phyloP scores from a whole-genome alignment of 2,329 filamentous ascomycete species.

The Cryphonectria japonica region DNA sequence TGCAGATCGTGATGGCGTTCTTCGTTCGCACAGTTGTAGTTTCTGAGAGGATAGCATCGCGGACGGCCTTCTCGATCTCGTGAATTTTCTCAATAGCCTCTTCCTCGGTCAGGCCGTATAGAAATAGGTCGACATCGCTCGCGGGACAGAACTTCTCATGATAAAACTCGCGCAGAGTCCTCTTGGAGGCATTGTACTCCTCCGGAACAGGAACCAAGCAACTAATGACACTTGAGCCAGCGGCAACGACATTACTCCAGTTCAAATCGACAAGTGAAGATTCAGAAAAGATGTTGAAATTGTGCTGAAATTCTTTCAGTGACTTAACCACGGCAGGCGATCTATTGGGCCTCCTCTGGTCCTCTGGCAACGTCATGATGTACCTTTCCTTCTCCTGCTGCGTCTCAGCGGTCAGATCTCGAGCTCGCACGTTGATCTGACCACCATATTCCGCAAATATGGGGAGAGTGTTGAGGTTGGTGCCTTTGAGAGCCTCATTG shows the following conservation, averaged over 20 bases:
- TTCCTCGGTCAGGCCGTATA: constrained; percentile 78
- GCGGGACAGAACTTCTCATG: constrained; percentile 81
- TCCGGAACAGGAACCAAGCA: constrained; percentile 73
- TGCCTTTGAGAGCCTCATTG: constrained; percentile 60
- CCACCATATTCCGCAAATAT: constrained; percentile 63
- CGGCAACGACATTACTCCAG: constrained; percentile 81
- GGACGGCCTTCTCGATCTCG: constrained; percentile 75
- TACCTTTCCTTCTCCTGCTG: constrained; percentile 65
- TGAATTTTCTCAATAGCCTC: constrained; percentile 83
- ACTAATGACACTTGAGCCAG: constrained; percentile 81
- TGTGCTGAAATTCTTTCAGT: constrained; percentile 73
- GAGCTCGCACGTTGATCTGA: constrained; percentile 64
- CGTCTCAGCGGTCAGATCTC: constrained; percentile 60
- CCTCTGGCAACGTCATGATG: constrained; percentile 68
- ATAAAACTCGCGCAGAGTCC: constrained; percentile 71
- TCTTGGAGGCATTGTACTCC: constrained; percentile 64
- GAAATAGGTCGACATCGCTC: constrained; percentile 84
- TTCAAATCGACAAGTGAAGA: constrained; percentile 74
- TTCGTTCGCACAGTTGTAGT: constrained; percentile 84
- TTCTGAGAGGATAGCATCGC: constrained; percentile 79
- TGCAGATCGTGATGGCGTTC: constrained; percentile 81
- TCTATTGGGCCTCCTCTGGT: constrained; percentile 64
- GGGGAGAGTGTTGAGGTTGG: constrained; percentile 66
- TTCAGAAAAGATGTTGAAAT: constrained; percentile 83
- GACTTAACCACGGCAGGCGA: constrained; percentile 69